These are phyloP conservation scores for Withania somnifera DNA, from an alignment of 305 asterid species.

Conservation along the genomic window DNA sequence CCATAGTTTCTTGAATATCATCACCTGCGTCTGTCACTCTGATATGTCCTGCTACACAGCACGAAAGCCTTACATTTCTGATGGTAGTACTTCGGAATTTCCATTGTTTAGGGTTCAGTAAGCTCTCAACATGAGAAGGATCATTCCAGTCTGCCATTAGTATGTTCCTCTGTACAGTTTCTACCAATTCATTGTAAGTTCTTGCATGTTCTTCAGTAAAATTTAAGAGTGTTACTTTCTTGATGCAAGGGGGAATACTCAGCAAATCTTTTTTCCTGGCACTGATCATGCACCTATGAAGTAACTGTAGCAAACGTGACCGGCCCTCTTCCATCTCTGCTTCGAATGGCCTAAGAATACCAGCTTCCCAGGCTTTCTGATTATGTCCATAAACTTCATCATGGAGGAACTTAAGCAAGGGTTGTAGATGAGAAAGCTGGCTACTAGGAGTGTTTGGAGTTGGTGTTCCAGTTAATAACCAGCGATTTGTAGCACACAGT, in stretches of 20 bases:
- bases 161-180: conserved; percentile 83
- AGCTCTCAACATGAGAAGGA: conserved; percentile 96
- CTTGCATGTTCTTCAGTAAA: conserved; percentile 79
- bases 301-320: conserved; percentile 71
- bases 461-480: conserved; percentile 98
- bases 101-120: conserved; percentile 92
- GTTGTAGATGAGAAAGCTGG: conserved; percentile 84
- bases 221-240: conserved; percentile 55
- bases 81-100: conserved; percentile 75
- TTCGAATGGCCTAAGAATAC: conserved; percentile 79
- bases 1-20: conserved; percentile 99
- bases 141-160: conserved; percentile 98
- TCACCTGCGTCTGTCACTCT: conserved; percentile 79
- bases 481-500: conserved; percentile 70
- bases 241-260: conserved; percentile 88
- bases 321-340: conserved; percentile 96
- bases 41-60: conserved; percentile 96
- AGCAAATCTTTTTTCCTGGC: conserved; percentile 80
- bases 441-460: conserved; percentile 95
- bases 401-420: conserved; percentile 81
- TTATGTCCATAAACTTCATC: conserved; percentile 81
- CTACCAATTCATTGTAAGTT: conserved; percentile 91
- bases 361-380: conserved; percentile 86
- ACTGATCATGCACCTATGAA: conserved; percentile 90
- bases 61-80: conserved; percentile 81